Evolutionary conservation across 768 basidiomycete genomes (phyloP), one percentile per base, ranked within the genome.

Genomic region (Glaciozyma antarctica): DNA sequence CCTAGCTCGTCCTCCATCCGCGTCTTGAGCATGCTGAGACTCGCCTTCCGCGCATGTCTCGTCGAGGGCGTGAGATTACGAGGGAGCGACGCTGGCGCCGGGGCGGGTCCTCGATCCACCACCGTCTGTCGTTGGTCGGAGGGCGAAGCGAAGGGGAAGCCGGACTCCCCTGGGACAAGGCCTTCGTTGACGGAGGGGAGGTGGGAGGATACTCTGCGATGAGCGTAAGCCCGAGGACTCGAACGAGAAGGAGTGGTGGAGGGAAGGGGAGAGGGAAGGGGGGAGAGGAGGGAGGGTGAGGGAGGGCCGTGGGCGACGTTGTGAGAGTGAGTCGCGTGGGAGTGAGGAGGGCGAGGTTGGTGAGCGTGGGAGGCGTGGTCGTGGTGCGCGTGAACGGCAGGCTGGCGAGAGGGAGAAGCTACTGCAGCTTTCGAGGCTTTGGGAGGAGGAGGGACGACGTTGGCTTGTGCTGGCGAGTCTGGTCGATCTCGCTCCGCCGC

Each of bases 261-360:
- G 38, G 34, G 54, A 3, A 10, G 30, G 30, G 16, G 54, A 2
- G 54, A 32, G 32, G 17, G 30, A 19, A 19, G 16, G 32, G 21
- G 16, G 7, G 54, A 56, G 32, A 17, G 15, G 51, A 5, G 51
- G 15, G 51, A 52, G n/a, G 28, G 54, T 4, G 57, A 43, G 19
- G 41, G 57, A 16, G 41, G 24, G 19, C 24, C 22, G 57, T 58
- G 41, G 47, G 26, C 51, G 51, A 5, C 22, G 22, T 26, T 26
- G 24, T 52, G 51, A 17, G 51, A 28, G 6, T 26, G 51, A 28
- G n/a, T 9, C 8, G 88, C 90, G 90, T 69, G 34, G 32, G 19
- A 10, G 44, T 24, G 21, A 43, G n/a, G 21, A 7, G 57, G 30
- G n/a, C 34, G n/a, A 48, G 47, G 47, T 21, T 28, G 22, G 15